A percentile compares a stretch with the other conserved stretches of the same genome.
These are phyloP conservation scores for Toxoplasma gondii DNA, from an alignment of 169 alveolate genomes.

Conservation along the genomic window DNA sequence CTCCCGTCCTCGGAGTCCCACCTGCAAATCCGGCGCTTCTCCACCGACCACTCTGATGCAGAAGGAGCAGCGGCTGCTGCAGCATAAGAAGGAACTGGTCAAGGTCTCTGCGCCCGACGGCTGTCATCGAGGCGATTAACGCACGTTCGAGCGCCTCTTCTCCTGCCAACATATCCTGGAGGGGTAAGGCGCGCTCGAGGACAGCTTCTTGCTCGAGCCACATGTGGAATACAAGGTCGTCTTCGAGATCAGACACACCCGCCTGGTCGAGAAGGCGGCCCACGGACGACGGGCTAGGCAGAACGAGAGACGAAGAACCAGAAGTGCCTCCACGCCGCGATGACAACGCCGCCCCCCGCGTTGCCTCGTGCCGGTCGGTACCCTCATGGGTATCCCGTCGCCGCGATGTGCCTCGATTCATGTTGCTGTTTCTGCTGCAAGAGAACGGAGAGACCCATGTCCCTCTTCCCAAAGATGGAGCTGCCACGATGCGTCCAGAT, in stretches of 20 bases:
- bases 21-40: background rate
- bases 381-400: background rate
- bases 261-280: background rate
- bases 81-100: constrained; percentile 6
- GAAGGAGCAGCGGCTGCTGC: constrained; percentile 27
- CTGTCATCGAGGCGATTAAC: background rate
- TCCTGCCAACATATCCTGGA: background rate
- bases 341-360: background rate
- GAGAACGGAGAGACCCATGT: background rate
- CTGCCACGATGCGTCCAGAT: too few relatives aligned
- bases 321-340: background rate
- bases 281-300: background rate
- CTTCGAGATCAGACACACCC: background rate
- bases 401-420: background rate
- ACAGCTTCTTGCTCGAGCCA: constrained; percentile 19
- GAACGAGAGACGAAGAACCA: background rate
- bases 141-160: constrained; percentile 27
- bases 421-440: background rate
- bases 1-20: background rate
- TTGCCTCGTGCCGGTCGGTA: background rate
- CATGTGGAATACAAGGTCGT: constrained; percentile 10
- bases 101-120: background rate
- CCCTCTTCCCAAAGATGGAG: too few relatives aligned
- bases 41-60: background rate
- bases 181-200: background rate